A percentile compares a stretch with the other conserved stretches of the same genome.
phyloP scores from a whole-genome alignment of 2,329 filamentous ascomycete genomes.

The Hymenoscyphus fructigenus region DNA sequence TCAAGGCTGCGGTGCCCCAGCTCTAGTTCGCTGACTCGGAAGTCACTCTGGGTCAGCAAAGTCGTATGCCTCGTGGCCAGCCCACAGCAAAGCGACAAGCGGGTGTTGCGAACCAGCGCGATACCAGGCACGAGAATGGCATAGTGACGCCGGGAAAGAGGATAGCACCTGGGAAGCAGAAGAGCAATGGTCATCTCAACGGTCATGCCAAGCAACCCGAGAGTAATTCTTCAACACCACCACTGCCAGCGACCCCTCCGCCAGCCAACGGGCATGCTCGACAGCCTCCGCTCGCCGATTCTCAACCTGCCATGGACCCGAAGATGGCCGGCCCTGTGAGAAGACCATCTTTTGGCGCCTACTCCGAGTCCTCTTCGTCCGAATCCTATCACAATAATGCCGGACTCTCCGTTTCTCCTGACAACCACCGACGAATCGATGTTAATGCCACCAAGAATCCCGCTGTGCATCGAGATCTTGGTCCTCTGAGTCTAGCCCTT shows the following conservation, averaged over 20 bases:
- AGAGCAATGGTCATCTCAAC: conserved; percentile 55
- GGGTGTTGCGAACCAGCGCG: conserved; percentile 60
- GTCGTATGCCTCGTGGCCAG: conserved; percentile 38
- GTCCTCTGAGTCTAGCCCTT: conserved; percentile 73
- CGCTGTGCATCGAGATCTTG: conserved; percentile 67
- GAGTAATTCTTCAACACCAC: conserved; percentile 41
- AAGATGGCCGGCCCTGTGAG: conserved; percentile 43
- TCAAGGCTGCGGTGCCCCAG: conserved; percentile 25
- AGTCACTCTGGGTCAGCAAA: conserved; percentile 38
- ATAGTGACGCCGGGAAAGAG: conserved; percentile 76
- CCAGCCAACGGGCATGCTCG: conserved; percentile 36
- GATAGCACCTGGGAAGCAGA: conserved; percentile 45
- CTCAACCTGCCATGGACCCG: conserved; percentile 22
- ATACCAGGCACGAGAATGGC: conserved; percentile 83
- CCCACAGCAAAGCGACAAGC: conserved; percentile 37
- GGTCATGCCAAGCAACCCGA: conserved; percentile 46
- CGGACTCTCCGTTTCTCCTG: conserved; percentile 43
- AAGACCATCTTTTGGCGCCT: conserved; percentile 50
- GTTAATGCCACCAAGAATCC: conserved; percentile 68
- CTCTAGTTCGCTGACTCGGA: conserved; percentile 35
- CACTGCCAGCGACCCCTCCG: conserved; percentile 41
- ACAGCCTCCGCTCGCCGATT: conserved; percentile 26
- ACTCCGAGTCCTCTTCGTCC: conserved; percentile 55
- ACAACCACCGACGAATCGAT: conserved; percentile 64
- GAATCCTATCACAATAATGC: conserved; percentile 46